Base-by-base conservation (phyloP, 2,329 filamentous ascomycete genomes). In the Biscogniauxia mediterranea region DNA sequence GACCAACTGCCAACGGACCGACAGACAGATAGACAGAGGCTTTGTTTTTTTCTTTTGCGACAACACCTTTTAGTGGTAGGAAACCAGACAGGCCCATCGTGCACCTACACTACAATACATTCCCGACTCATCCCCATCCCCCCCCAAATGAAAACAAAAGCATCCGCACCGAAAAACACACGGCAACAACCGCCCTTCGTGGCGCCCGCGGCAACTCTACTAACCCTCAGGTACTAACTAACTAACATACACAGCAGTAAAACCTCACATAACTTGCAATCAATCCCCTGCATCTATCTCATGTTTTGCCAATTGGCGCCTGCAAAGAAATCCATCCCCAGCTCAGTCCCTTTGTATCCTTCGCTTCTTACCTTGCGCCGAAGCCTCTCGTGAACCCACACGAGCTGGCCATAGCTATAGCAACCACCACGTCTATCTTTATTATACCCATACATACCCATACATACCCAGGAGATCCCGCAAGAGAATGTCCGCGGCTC, bases 401-500 rank as follows among this genome's bases (percentile, higher is more conserved):
- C 56, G 57, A 21, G 23, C 3, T 52, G 19, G n/a, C 20, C 2
- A 19, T 55, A 63, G 55, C 55, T 61, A 52, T 55, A 49, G 11
- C 28, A 32, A 32, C 28, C 28, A 32, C 3, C 7, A 8, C 28
- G 7, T 9, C 1, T 13, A 32, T 32, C 28, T 32, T 5, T 23
- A 23, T 5, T 23, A 23, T 23, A 32, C 28, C 28, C 3, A 6
- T 32, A 32, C 11, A 23, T 23, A 32, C 28, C 28, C 3, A 6
- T 32, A 32, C 11, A 32, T 32, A 9, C 7, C 28, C 28, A 32
- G 28, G 11, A 9, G 7, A 32, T 32, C 28, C 7, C 28, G 11
- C 11, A 32, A 32, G 7, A 53, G 68, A 50, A 78, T 79, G 76
- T 72, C 74, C 52, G 71, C 71, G 2, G 61, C 71, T 11, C 62